phyloP scores from a whole-genome alignment of 768 basidiomycete species.

The Neoboletus magnificus region DNA sequence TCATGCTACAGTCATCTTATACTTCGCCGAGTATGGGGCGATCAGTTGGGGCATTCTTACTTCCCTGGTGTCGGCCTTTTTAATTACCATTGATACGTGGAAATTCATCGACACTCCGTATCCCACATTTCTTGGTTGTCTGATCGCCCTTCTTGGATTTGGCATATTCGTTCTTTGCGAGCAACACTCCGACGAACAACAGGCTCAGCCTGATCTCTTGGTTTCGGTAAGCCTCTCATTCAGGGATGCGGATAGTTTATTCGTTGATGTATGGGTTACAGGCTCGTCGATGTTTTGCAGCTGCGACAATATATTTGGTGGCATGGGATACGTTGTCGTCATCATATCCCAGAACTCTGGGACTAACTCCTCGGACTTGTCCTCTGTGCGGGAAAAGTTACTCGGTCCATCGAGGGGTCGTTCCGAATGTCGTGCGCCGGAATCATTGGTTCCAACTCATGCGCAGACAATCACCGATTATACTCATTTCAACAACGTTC shows the following conservation, averaged over 20 bases:
- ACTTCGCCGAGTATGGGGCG: constrained; percentile 30
- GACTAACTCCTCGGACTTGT: not conserved
- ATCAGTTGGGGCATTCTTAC: constrained; percentile 21
- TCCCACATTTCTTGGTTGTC: constrained; percentile 17
- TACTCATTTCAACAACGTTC: constrained; percentile 39
- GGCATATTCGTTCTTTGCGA: not conserved
- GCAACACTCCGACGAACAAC: not conserved
- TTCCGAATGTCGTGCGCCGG: constrained; percentile 16
- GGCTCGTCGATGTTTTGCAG: constrained; percentile 4
- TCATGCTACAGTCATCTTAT: not conserved
- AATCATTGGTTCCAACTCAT: constrained; percentile 19
- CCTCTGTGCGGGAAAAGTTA: not conserved
- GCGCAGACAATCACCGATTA: constrained; percentile 25
- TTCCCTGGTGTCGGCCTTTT: constrained; percentile 7
- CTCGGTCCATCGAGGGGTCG: not conserved
- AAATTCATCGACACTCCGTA: constrained; percentile 1
- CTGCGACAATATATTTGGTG: not conserved
- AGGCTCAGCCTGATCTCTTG: constrained; percentile 2
- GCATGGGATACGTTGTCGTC: constrained; percentile 3
- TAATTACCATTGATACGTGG: constrained; percentile 10
- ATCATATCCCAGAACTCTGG: not conserved
- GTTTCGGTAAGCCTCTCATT: constrained; percentile 10
- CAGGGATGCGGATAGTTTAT: not conserved
- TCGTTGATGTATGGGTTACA: not conserved
- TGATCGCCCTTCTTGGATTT: constrained; percentile 15